Evolutionary conservation across 805 yeast species (phyloP).

Genomic region (Aciculoconidium aculeatum): DNA sequence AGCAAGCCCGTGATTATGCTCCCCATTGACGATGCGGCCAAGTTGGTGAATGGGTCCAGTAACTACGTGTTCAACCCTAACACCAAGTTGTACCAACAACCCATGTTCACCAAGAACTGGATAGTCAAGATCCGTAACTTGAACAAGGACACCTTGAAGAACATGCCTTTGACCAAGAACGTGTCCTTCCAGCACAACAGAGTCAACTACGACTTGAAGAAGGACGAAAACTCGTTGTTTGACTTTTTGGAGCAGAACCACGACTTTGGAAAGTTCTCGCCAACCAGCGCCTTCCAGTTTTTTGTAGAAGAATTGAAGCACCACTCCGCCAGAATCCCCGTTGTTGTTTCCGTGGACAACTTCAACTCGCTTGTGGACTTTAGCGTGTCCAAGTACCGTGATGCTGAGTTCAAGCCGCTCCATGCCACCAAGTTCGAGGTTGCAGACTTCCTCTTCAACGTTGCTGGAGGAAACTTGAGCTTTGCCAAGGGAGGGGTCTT

Average conservation of each 20-base stretch:
- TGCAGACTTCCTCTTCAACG: constrained; percentile 49
- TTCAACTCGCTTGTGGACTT: constrained; percentile 55
- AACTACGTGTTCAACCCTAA: constrained; percentile 57
- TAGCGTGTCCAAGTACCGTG: constrained; percentile 55
- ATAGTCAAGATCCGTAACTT: constrained; percentile 40
- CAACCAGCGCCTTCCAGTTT: constrained; percentile 45
- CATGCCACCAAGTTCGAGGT: constrained; percentile 60
- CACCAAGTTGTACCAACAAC: constrained; percentile 59
- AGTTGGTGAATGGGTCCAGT: constrained; percentile 63
- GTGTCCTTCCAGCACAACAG: constrained; percentile 27
- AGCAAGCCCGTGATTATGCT: constrained; percentile 41
- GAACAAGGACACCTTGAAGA: constrained; percentile 28
- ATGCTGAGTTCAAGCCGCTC: constrained; percentile 49
- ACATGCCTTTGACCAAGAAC: constrained; percentile 31
- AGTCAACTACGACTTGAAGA: constrained; percentile 26
- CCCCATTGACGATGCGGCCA: constrained; percentile 49
- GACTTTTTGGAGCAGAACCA: constrained; percentile 21
- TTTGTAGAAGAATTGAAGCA: constrained; percentile 49
- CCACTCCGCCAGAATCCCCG: constrained; percentile 47
- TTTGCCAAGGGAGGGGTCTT: constrained; percentile 63
- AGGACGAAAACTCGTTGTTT: constrained; percentile 23
- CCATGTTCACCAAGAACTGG: constrained; percentile 64
- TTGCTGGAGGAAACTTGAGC: constrained; percentile 44
- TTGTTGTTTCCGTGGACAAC: constrained; percentile 67
- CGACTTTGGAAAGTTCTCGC: constrained; percentile 33